Percentiles rank a stretch among this genome's conserved stretches.
phyloP scores from a whole-genome alignment of 192 early-diverging fungal species.

The Coemansia aciculifera region DNA sequence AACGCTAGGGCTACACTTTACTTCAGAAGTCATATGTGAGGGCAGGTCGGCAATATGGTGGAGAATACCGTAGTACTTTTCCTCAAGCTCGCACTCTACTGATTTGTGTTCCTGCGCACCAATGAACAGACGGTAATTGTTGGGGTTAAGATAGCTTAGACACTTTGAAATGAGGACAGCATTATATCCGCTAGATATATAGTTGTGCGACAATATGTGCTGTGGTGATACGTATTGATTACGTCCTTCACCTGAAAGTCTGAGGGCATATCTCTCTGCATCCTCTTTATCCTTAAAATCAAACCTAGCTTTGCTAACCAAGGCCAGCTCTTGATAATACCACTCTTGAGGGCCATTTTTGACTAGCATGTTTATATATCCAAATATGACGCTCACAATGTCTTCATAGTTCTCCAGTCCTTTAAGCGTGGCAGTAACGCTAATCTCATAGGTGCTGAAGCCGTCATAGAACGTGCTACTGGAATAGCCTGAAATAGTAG shows the following conservation, averaged over 20 bases:
- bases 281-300: slow-evolving; percentile 65
- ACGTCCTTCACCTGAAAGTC: slow-evolving; percentile 30
- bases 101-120: slow-evolving; percentile 30
- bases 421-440: slow-evolving; percentile 12
- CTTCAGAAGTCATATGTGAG: background rate
- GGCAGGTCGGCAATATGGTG: slow-evolving; percentile 57
- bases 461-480: background rate
- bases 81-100: slow-evolving; percentile 49
- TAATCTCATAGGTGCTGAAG: slow-evolving; percentile 21
- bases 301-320: slow-evolving; percentile 38
- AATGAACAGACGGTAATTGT: slow-evolving; percentile 60
- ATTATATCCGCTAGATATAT: slow-evolving; percentile 64
- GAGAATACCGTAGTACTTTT: slow-evolving; percentile 76
- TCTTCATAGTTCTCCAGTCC: slow-evolving; percentile 21
- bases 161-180: slow-evolving; percentile 61
- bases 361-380: slow-evolving; percentile 17
- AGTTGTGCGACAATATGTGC: slow-evolving; percentile 63
- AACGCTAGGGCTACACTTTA: background rate
- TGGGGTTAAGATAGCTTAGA: slow-evolving; percentile 56
- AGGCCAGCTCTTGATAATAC: slow-evolving; percentile 44
- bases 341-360: slow-evolving; percentile 15
- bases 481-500: slow-evolving; percentile 59
- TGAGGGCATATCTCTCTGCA: slow-evolving; percentile 38
- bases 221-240: slow-evolving; percentile 60
- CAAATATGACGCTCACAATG: slow-evolving; percentile 27